A percentile compares a stretch with the other conserved stretches of the same genome.
phyloP scores from a whole-genome alignment of 2,329 filamentous ascomycete genomes.

The Lasiodiplodia gonubiensis region DNA sequence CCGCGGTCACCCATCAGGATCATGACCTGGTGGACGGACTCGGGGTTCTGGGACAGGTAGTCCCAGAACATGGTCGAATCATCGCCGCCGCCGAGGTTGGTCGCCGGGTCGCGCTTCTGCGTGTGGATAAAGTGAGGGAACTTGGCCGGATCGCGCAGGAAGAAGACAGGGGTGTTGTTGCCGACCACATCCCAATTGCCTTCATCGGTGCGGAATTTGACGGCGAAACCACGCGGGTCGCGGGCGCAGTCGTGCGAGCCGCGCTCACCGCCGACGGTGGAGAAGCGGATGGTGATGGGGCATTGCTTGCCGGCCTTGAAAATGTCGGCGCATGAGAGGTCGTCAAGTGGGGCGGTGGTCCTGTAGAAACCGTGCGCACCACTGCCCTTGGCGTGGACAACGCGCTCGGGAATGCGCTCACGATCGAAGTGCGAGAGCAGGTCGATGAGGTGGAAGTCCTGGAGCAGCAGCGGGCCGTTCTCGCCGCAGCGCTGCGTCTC shows the following conservation, averaged over 20 bases:
- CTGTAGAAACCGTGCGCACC: constrained; percentile 57
- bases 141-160: constrained; percentile 74
- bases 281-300: constrained; percentile 71
- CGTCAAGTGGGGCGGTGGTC: constrained; percentile 54
- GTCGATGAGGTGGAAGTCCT: constrained; percentile 58
- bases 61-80: constrained; percentile 72
- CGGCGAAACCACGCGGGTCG: constrained; percentile 73
- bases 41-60: constrained; percentile 60
- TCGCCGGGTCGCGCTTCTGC: constrained; percentile 75
- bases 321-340: constrained; percentile 53
- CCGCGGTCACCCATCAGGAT: constrained; percentile 61
- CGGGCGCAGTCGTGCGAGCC: constrained; percentile 74
- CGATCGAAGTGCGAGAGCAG: constrained; percentile 58
- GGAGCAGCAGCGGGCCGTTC: constrained; percentile 63
- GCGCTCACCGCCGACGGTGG: constrained; percentile 75
- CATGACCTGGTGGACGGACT: constrained; percentile 61
- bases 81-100: constrained; percentile 69
- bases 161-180: constrained; percentile 78
- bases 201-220: constrained; percentile 75
- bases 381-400: constrained; percentile 57
- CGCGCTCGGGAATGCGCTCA: constrained; percentile 57
- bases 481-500: constrained; percentile 62
- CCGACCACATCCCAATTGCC: constrained; percentile 77
- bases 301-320: constrained; percentile 71
- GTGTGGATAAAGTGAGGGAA: constrained; percentile 77